These are phyloP conservation scores for Prinsepia uniflora DNA, from an alignment of 306 rosid genomes.

Conservation along the genomic window DNA sequence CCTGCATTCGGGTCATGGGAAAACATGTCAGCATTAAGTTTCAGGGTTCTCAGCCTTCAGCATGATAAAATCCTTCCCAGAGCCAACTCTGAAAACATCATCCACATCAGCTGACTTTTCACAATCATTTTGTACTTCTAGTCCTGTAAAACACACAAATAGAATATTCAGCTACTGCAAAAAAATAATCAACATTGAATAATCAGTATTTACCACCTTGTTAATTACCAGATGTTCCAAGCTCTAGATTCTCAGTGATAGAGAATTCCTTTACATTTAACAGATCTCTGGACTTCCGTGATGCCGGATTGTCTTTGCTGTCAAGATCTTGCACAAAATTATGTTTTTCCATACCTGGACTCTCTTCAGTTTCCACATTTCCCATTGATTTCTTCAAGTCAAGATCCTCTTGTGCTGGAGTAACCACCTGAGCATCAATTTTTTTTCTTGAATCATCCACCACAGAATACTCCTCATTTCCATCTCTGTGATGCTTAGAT, in stretches of 20 bases:
- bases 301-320: slow-evolving; percentile 16
- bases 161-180: slow-evolving; percentile 22
- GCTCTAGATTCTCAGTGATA: slow-evolving; percentile 25
- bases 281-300: slow-evolving; percentile 23
- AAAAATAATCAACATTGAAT: slow-evolving; percentile 3
- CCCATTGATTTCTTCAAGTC: slow-evolving; percentile 27
- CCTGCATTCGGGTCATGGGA: slow-evolving; percentile 26
- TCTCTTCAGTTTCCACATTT: slow-evolving; percentile 31
- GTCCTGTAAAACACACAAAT: slow-evolving; percentile 43
- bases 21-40: slow-evolving; percentile 25
- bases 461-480: slow-evolving; percentile 24
- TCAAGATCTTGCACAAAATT: slow-evolving; percentile 14
- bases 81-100: slow-evolving; percentile 26
- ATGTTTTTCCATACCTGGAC: slow-evolving; percentile 26
- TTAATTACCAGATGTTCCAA: slow-evolving; percentile 42
- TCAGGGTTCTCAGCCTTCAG: slow-evolving; percentile 29
- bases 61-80: slow-evolving; percentile 24
- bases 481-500: slow-evolving; percentile 34
- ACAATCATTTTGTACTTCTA: slow-evolving; percentile 28
- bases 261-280: slow-evolving; percentile 36
- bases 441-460: slow-evolving; percentile 22
- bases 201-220: slow-evolving; percentile 19
- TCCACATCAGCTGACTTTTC: slow-evolving; percentile 38
- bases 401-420: slow-evolving; percentile 27
- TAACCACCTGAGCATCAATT: slow-evolving; percentile 31